Conservation (phyloP, 208 protist species). For the Zelonia costaricensis region DNA sequence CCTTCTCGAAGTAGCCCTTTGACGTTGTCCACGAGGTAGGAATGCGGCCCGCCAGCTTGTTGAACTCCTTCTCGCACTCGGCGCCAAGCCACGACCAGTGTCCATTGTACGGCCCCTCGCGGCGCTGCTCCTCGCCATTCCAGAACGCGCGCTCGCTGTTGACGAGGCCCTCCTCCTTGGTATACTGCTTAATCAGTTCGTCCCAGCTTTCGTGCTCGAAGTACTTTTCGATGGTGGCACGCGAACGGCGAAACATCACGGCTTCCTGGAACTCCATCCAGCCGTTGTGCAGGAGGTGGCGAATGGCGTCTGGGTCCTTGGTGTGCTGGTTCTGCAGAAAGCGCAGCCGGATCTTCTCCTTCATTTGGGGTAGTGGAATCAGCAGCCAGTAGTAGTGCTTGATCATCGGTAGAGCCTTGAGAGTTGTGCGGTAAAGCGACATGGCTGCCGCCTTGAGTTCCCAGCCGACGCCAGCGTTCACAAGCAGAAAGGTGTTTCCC, state of each 20-base stretch:
- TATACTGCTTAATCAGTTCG: slow-evolving; percentile 68
- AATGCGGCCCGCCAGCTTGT: slow-evolving; percentile 78
- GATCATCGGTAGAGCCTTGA: slow-evolving; percentile 82
- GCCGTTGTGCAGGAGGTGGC: slow-evolving; percentile 85
- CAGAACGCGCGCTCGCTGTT: slow-evolving; percentile 82
- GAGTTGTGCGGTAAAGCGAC: slow-evolving; percentile 80
- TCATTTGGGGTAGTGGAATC: slow-evolving; percentile 81
- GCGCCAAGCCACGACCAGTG: slow-evolving; percentile 89
- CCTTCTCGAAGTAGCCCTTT: slow-evolving; percentile 88
- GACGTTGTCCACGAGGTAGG: slow-evolving; percentile 81
- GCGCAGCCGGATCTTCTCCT: slow-evolving; percentile 75
- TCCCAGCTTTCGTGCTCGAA: slow-evolving; percentile 80
- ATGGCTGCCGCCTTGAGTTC: slow-evolving; percentile 68
- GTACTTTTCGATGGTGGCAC: slow-evolving; percentile 82
- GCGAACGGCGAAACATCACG: slow-evolving; percentile 72
- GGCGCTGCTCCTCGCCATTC: slow-evolving; percentile 86
- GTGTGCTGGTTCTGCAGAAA: slow-evolving; percentile 90
- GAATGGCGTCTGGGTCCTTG: slow-evolving; percentile 86
- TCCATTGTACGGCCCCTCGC: slow-evolving; percentile 84
- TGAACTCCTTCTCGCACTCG: slow-evolving; percentile 82
- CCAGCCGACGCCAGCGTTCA: slow-evolving; percentile 70
- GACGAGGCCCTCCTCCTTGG: slow-evolving; percentile 73
- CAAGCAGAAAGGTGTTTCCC: slow-evolving; percentile 66
- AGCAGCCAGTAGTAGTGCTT: slow-evolving; percentile 90
- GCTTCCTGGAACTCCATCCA: slow-evolving; percentile 91